These are phyloP conservation scores for Penicillium digitatum DNA, from an alignment of 2,329 filamentous ascomycete species.

Conservation along the genomic window DNA sequence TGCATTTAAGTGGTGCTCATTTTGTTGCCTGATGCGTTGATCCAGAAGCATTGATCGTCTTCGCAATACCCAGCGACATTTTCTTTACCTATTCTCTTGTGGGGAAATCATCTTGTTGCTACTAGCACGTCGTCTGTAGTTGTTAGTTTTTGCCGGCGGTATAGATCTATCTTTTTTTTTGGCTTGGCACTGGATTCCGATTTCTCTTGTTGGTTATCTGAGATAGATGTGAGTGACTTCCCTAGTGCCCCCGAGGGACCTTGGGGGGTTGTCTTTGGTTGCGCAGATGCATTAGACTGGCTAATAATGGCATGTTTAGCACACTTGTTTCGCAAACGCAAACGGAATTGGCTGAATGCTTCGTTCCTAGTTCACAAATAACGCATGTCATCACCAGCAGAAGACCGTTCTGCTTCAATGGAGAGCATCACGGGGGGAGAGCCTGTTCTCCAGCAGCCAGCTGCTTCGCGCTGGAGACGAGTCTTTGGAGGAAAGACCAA, in stretches of 20 bases:
- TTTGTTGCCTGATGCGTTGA: slow-evolving; percentile 13
- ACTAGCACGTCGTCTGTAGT: not conserved
- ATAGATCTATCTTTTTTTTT: no score
- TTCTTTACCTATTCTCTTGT: not conserved
- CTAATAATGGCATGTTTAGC: not conserved
- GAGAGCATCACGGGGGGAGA: not conserved
- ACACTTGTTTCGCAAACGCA: not conserved
- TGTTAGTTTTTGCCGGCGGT: not conserved
- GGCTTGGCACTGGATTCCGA: not conserved
- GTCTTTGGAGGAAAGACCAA: slow-evolving; percentile 12
- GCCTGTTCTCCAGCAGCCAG: not conserved
- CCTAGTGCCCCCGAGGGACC: no score
- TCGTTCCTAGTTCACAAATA: not conserved
- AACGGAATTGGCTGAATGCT: not conserved
- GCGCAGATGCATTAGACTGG: not conserved
- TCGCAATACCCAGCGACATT: not conserved
- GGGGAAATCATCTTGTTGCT: not conserved
- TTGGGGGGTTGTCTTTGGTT: not conserved
- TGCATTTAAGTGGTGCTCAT: slow-evolving; percentile 5
- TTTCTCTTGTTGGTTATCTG: not conserved
- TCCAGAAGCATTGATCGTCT: slow-evolving; percentile 17
- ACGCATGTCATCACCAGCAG: slow-evolving; percentile 8
- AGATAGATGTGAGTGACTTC: not conserved
- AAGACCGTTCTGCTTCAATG: slow-evolving; percentile 1
- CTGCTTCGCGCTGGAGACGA: slow-evolving; percentile 19